These are phyloP conservation scores for Aureobasidium vineae DNA, from an alignment of 2,329 filamentous ascomycete genomes.

Conservation along the genomic window DNA sequence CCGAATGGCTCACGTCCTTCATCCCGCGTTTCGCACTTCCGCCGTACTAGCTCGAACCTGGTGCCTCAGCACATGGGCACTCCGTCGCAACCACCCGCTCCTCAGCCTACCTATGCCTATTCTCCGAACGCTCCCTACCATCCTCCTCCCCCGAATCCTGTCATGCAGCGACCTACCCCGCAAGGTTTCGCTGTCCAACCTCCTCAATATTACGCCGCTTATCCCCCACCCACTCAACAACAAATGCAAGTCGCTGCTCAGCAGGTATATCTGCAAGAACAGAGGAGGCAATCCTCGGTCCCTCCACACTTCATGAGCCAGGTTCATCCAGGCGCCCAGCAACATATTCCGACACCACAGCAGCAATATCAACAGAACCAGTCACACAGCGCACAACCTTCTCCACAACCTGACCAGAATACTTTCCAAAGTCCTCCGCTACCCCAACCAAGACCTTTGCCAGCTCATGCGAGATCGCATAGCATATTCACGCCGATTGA, in stretches of 20 bases:
- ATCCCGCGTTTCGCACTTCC: slow-evolving; percentile 72
- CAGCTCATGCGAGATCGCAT: slow-evolving; percentile 63
- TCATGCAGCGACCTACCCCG: slow-evolving; percentile 46
- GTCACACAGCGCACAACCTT: slow-evolving; percentile 51
- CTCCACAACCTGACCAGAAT: slow-evolving; percentile 55
- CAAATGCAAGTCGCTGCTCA: slow-evolving; percentile 50
- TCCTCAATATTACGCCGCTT: slow-evolving; percentile 32
- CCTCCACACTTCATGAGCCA: slow-evolving; percentile 60
- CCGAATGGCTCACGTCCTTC: slow-evolving; percentile 70
- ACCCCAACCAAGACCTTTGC: slow-evolving; percentile 64
- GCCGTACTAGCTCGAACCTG: slow-evolving; percentile 72
- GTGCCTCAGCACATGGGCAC: slow-evolving; percentile 54
- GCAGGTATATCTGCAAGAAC: slow-evolving; percentile 72
- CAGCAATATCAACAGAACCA: slow-evolving; percentile 53
- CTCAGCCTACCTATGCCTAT: slow-evolving; percentile 66
- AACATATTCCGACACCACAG: slow-evolving; percentile 65
- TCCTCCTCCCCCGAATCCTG: slow-evolving; percentile 42
- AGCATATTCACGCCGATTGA: slow-evolving; percentile 99
- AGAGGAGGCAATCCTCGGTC: slow-evolving; percentile 65
- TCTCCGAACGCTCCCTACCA: slow-evolving; percentile 85
- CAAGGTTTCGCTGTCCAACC: slow-evolving; percentile 30
- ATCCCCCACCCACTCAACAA: slow-evolving; percentile 41
- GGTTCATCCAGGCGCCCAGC: slow-evolving; percentile 21
- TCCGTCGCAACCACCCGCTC: slow-evolving; percentile 58
- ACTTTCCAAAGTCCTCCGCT: slow-evolving; percentile 53